Percentiles rank a stretch among this genome's conserved stretches.
Evolutionary conservation across 2,329 filamentous ascomycete species (phyloP).

Genomic region (Exophiala alcalophila): DNA sequence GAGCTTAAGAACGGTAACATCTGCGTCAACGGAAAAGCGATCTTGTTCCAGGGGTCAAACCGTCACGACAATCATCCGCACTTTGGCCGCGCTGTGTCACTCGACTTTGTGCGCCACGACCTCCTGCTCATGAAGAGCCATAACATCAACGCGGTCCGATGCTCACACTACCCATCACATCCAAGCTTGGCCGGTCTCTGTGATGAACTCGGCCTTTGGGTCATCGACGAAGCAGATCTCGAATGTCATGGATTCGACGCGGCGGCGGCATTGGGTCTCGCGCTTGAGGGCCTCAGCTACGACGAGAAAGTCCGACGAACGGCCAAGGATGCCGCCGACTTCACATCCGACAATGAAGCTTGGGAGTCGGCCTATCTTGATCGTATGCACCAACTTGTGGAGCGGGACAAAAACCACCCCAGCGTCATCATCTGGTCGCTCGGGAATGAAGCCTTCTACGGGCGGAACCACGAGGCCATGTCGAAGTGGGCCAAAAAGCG

Average conservation of each 20-base stretch:
- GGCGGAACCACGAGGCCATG: conserved; percentile 66
- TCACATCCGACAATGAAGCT: conserved; percentile 34
- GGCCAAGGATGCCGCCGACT: conserved; percentile 30
- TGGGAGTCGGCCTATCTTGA: conserved; percentile 64
- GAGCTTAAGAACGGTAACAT: conserved; percentile 53
- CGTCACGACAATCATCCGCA: conserved; percentile 68
- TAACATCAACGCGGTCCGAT: conserved; percentile 69
- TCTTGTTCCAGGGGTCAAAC: conserved; percentile 64
- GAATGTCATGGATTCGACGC: conserved; percentile 38
- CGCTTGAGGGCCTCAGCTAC: conserved; percentile 9
- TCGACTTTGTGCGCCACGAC: conserved; percentile 60
- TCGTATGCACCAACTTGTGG: conserved; percentile 61
- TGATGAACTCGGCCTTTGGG: conserved; percentile 39
- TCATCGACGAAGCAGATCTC: conserved; percentile 40
- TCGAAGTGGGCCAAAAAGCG: conserved; percentile 57
- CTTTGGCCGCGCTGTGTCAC: conserved; percentile 61
- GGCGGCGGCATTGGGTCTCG: background rate
- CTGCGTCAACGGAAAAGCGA: conserved; percentile 58
- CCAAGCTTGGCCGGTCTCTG: conserved; percentile 34
- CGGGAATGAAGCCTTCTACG: conserved; percentile 72
- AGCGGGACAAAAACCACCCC: conserved; percentile 68
- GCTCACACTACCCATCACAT: conserved; percentile 64
- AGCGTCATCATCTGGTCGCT: conserved; percentile 72
- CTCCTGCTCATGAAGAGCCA: conserved; percentile 66
- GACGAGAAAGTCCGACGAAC: conserved; percentile 9